Percentiles rank a stretch among this genome's conserved stretches.
Evolutionary conservation across 495 filamentous ascomycete species (phyloP).

Genomic region (Lentithecium fluviatile): DNA sequence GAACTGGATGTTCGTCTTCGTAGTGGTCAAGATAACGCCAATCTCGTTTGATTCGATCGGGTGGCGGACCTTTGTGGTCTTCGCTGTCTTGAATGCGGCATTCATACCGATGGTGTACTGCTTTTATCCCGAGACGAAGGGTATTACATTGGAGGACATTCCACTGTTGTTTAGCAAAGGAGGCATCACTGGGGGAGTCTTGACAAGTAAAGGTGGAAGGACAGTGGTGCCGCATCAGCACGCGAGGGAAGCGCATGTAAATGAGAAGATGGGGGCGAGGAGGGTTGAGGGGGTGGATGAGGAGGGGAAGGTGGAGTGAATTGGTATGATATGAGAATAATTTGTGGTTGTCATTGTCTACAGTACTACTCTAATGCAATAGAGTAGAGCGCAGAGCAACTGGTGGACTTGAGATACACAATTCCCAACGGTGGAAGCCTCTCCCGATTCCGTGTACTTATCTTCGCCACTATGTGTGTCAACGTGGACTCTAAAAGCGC

Average conservation of each 20-base stretch:
- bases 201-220: constrained; percentile 1
- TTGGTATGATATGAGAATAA: no score
- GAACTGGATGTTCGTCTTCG: constrained; percentile 37
- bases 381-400: no score
- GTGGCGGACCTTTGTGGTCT: constrained; percentile 45
- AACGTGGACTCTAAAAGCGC: no score
- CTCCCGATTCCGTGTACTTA: no score
- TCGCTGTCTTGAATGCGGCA: constrained; percentile 38
- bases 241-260: not conserved
- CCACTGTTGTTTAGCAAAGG: constrained; percentile 36
- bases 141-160: constrained; percentile 42
- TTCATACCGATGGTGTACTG: constrained; percentile 41
- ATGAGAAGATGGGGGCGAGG: not conserved
- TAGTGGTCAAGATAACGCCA: constrained; percentile 45
- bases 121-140: constrained; percentile 42
- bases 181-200: not conserved
- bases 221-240: not conserved
- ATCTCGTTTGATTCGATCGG: constrained; percentile 37
- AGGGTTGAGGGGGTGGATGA: not conserved
- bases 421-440: no score
- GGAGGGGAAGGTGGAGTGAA: no score
- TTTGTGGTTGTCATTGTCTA: no score
- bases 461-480: no score
- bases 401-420: no score
- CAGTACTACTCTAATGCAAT: no score